These are phyloP conservation scores for Amesomyces nigricolor DNA, from an alignment of 2,329 filamentous ascomycete genomes.

Conservation along the genomic window DNA sequence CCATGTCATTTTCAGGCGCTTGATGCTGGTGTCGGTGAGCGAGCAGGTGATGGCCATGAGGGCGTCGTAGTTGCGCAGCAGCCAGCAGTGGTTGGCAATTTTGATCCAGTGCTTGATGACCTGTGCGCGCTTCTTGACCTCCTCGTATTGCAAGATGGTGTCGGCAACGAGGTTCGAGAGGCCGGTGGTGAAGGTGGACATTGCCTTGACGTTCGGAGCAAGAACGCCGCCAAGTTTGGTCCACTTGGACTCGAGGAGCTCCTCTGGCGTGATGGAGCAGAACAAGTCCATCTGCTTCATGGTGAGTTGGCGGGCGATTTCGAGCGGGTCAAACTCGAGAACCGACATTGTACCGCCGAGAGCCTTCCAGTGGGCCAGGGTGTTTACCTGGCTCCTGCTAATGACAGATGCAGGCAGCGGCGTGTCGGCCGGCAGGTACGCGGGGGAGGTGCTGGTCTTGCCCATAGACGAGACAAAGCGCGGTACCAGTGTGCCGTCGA, in stretches of 20 bases:
- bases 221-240: conserved; percentile 77
- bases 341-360: conserved; percentile 67
- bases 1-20: conserved; percentile 85
- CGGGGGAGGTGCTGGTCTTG: conserved; percentile 74
- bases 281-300: conserved; percentile 89
- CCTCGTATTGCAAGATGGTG: conserved; percentile 80
- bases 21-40: conserved; percentile 85
- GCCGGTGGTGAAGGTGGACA: conserved; percentile 89
- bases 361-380: conserved; percentile 68
- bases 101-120: conserved; percentile 99
- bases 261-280: conserved; percentile 85
- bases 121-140: conserved; percentile 83
- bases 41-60: conserved; percentile 97
- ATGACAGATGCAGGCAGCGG: conserved; percentile 65
- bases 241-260: conserved; percentile 88
- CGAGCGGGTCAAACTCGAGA: conserved; percentile 84
- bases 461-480: conserved; percentile 79
- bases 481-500: conserved; percentile 70
- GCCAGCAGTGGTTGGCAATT: conserved; percentile 77
- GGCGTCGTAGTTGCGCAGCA: conserved; percentile 92
- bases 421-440: conserved; percentile 64
- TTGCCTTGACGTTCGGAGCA: conserved; percentile 85
- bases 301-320: conserved; percentile 87
- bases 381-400: conserved; percentile 68
- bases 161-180: conserved; percentile 89